phyloP scores from a whole-genome alignment of 495 filamentous ascomycete genomes.

The Daldinia childiae region DNA sequence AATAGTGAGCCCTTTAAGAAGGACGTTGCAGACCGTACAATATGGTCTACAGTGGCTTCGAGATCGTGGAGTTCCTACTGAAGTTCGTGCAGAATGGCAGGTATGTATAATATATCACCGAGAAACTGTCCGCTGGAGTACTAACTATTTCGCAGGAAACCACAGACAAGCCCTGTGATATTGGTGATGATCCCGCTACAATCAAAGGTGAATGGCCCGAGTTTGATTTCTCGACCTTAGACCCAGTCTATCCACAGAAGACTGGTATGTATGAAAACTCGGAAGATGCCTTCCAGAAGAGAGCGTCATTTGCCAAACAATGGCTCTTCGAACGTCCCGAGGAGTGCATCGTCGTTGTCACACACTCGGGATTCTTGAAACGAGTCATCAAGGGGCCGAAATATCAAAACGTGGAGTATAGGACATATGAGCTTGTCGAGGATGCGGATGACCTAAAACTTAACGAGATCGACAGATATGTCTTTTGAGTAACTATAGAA shows the following conservation, averaged over 20 bases:
- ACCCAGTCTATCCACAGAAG: conserved; percentile 60
- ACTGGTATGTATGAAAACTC: conserved; percentile 57
- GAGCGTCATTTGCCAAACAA: conserved; percentile 52
- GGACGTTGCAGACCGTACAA: conserved; percentile 59
- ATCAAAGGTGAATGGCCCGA: conserved; percentile 56
- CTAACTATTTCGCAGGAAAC: conserved; percentile 53
- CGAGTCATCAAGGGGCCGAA: conserved; percentile 47
- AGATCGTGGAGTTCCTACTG: conserved; percentile 51
- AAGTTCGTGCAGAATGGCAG: conserved; percentile 61
- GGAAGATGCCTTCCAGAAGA: conserved; percentile 49
- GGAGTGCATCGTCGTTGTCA: conserved; percentile 63
- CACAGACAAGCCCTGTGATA: conserved; percentile 63
- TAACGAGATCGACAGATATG: conserved; percentile 38
- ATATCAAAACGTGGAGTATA: conserved; percentile 61
- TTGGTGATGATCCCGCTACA: conserved; percentile 48
- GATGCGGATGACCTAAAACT: conserved; percentile 46
- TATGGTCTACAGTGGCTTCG: conserved; percentile 58
- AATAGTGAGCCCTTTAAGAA: conserved; percentile 59
- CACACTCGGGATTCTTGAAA: conserved; percentile 60
- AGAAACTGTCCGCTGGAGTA: neutral
- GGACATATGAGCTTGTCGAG: conserved; percentile 57
- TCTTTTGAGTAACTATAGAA: conserved; percentile 1
- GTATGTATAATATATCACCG: conserved; percentile 42
- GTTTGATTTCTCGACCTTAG: conserved; percentile 56
- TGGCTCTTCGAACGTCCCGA: conserved; percentile 58